Evolutionary conservation across 371 early-diverging fungal genomes (phyloP), one percentile per base, ranked within the genome.

Genomic region (Mortierella sp.): DNA sequence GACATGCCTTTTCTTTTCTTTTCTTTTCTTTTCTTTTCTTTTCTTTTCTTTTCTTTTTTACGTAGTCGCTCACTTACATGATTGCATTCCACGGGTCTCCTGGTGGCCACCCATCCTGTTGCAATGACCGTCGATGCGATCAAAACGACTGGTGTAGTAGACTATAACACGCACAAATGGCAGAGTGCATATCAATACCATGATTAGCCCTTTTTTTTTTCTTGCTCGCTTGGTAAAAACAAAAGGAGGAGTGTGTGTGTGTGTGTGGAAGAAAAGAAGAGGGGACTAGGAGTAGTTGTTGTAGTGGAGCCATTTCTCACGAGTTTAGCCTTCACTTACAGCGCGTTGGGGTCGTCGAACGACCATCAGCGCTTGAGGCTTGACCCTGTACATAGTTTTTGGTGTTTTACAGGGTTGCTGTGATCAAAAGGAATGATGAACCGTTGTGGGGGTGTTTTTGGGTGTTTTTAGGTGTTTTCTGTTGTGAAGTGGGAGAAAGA

Each of bases 1-100:
- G n/a, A n/a, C n/a, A n/a, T n/a, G n/a, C 37, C 37, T 37, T 37
- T 37, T 37, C 37, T 37, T 9, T 9, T 37, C 37, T 37, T 9
- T 37, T 37, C 37, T n/a, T 37, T 37, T 37, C 37, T 37, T 37
- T 37, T 5, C 37, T 37, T 5, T 37, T 9, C 37, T 37, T 37
- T 37, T 37, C 9, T 37, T 37, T 37, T 37, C 37, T 37, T 37
- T n/a, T n/a, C n/a, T n/a, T n/a, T n/a, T n/a, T n/a, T n/a, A n/a
- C n/a, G n/a, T n/a, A n/a, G n/a, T n/a, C n/a, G n/a, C n/a, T n/a
- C 19, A 57, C 75, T 67, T 70, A 75, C 75, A 50, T 64, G 52
- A 21, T 70, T 67, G 46, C 67, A 75, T 15, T 70, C 43, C 1
- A 57, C 55, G 14, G 57, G 43, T 53, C 45, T 37, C 37, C 37